phyloP scores from a whole-genome alignment of 2,329 filamentous ascomycete genomes.

The Sporothrix euskadiensis region DNA sequence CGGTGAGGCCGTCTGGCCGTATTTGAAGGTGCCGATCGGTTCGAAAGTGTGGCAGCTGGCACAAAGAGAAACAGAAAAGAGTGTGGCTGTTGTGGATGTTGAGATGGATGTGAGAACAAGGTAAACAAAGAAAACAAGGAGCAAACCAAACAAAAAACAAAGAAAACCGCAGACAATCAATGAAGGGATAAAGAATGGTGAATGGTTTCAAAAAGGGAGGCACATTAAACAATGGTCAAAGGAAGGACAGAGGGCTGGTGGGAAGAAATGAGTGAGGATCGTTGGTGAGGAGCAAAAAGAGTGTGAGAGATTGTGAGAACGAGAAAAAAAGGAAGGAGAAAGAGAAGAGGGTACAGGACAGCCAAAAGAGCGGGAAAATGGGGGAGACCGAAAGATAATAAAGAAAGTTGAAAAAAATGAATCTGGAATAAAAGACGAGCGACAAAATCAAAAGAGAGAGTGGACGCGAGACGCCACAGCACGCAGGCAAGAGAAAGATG shows the following conservation, averaged over 20 bases:
- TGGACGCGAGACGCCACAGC: conserved; percentile 18
- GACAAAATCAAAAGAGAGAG: neutral
- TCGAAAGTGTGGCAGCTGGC: neutral
- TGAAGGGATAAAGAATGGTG: neutral
- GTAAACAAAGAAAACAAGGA: neutral
- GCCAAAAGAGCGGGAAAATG: neutral
- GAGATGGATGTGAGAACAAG: neutral
- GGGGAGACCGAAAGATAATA: conserved; percentile 24
- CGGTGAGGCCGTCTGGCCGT: conserved; percentile 11
- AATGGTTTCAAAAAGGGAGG: neutral
- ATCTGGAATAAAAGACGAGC: neutral
- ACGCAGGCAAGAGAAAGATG: conserved; percentile 8
- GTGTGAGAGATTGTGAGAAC: neutral
- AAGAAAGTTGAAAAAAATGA: conserved; percentile 24
- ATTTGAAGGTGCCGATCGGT: neutral
- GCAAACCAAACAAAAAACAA: conserved; percentile 8
- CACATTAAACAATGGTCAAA: conserved; percentile 22
- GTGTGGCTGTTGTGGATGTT: neutral
- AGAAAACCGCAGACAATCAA: neutral
- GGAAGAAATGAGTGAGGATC: neutral
- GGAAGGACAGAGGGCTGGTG: conserved; percentile 20
- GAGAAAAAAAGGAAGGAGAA: neutral
- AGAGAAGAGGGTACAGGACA: neutral
- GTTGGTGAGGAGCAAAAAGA: neutral
- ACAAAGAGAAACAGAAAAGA: neutral